Base-by-base conservation (phyloP, 495 filamentous ascomycete species). In the Platismatia glauca region DNA sequence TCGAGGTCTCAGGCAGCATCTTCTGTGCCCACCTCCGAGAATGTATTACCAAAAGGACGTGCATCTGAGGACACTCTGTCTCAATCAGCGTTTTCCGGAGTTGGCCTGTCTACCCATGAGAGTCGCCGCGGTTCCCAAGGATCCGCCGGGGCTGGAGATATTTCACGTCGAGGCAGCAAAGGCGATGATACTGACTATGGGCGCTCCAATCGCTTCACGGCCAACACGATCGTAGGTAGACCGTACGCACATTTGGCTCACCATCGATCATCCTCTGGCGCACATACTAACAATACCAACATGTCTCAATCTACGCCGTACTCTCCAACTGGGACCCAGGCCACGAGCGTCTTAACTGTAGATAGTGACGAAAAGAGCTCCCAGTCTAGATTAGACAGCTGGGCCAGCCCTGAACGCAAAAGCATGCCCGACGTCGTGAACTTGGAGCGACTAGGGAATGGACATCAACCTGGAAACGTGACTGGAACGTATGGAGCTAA, bases 251-350 rank as follows among this genome's bases (percentile, higher is more conserved):
- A 63, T 33, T 60, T 41, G 16, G 56, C 29, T 20, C 68, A 66
- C 38, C 59, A 70, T 44, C 68, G 68, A 20, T 63, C 68, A 8
- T 70, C 68, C 35, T 70, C 68, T 34, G 68, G 68, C 5, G 68
- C 66, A 22, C 68, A 70, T 60, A 70, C 68, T 24, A 70, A 64
- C 70, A 48, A 66, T 64, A 63, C 76, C 74, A 74, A 74, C 75
- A 5, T 72, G 74, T 16, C 76, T 75, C 68, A 70, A 52, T 66
- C 53, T 46, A 65, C 50, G 9, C 68, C 68, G 16, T 70, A 68
- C 50, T 70, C 68, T 8, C 81, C 80, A 20, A 79, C 79, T 4
- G 74, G 74, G 12, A 82, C 79, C 24, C 79, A 81, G 61, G 80
- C 78, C 18, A 79, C 80, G 8, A 82, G 80, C 65, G 74, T 80